These are phyloP conservation scores for Boletus speciosus DNA, from an alignment of 768 basidiomycete genomes.

Conservation along the genomic window DNA sequence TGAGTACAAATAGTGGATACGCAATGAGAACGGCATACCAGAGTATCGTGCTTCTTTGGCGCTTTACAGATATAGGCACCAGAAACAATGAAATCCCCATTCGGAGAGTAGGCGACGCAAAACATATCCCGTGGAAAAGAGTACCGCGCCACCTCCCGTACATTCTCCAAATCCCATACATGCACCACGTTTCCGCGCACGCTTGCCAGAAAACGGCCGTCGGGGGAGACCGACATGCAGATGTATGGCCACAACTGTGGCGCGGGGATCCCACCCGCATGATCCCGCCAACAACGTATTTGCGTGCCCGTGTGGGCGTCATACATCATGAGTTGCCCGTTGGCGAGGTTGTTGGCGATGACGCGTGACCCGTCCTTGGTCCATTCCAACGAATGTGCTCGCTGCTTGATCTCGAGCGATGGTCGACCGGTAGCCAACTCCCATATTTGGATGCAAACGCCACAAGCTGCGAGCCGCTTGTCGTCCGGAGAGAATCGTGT, in stretches of 20 bases:
- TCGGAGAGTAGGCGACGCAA: conserved; percentile 23
- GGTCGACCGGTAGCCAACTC: conserved; percentile 16
- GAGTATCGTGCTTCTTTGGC: conserved; percentile 5
- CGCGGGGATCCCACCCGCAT: background rate
- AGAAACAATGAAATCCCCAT: conserved; percentile 17
- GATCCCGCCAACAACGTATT: conserved; percentile 22
- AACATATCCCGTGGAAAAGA: conserved; percentile 22
- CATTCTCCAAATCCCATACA: conserved; percentile 17
- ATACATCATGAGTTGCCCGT: conserved; percentile 24
- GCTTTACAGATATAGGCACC: conserved; percentile 16
- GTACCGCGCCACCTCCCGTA: conserved; percentile 17
- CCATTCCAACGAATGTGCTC: conserved; percentile 25
- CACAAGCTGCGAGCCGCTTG: conserved; percentile 22
- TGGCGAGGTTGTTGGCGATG: conserved; percentile 23
- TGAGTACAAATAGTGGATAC: background rate
- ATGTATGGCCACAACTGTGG: conserved; percentile 22
- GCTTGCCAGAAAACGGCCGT: conserved; percentile 16
- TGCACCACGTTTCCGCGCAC: conserved; percentile 17
- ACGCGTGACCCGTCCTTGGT: conserved; percentile 19
- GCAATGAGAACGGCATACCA: conserved; percentile 3
- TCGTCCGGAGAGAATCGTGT: conserved; percentile 26
- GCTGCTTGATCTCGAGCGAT: conserved; percentile 25
- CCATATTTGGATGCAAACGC: conserved; percentile 25
- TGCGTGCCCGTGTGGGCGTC: conserved; percentile 16
- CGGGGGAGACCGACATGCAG: conserved; percentile 21